phyloP scores from a whole-genome alignment of 805 yeast genomes.

The Metschnikowia borealis region DNA sequence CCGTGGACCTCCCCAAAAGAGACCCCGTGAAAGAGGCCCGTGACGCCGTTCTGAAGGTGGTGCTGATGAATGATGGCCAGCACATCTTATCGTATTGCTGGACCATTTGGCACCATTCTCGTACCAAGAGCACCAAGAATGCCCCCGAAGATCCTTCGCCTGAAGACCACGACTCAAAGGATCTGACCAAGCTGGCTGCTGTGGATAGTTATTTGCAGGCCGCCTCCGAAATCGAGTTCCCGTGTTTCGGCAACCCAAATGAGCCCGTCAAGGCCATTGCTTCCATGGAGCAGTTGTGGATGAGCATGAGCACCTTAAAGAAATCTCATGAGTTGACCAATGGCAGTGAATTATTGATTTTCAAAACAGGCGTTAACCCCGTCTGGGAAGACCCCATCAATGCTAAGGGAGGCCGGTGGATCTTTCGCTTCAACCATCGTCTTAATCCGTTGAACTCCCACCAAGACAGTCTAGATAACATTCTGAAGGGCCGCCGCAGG shows the following conservation, averaged over 20 bases:
- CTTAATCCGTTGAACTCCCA: constrained; percentile 12
- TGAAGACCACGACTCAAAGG: constrained; percentile 12
- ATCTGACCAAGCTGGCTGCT: constrained; percentile 22
- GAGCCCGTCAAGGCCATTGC: constrained; percentile 32
- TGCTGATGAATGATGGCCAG: constrained; percentile 19
- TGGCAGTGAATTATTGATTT: constrained; percentile 53
- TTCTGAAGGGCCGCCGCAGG: constrained; percentile 28
- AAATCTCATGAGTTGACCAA: constrained; percentile 35
- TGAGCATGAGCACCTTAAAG: constrained; percentile 37
- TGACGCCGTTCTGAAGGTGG: constrained; percentile 21
- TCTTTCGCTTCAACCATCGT: constrained; percentile 45
- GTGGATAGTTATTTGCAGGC: constrained; percentile 44
- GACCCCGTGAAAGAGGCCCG: constrained; percentile 35
- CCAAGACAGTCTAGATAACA: constrained; percentile 18
- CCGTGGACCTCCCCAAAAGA: constrained; percentile 29
- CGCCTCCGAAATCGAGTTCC: constrained; percentile 42
- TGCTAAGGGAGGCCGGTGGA: constrained; percentile 61
- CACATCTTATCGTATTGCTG: constrained; percentile 46
- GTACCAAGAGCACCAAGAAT: constrained; percentile 24
- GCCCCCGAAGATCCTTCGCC: constrained; percentile 13
- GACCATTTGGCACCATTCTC: constrained; percentile 47
- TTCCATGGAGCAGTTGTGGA: constrained; percentile 53
- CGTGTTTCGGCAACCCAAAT: constrained; percentile 19
- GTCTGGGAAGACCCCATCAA: constrained; percentile 67
- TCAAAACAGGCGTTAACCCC: constrained; percentile 58